Conservation (phyloP, 2,329 filamentous ascomycete genomes). For the Fusarium pseudograminearum region DNA sequence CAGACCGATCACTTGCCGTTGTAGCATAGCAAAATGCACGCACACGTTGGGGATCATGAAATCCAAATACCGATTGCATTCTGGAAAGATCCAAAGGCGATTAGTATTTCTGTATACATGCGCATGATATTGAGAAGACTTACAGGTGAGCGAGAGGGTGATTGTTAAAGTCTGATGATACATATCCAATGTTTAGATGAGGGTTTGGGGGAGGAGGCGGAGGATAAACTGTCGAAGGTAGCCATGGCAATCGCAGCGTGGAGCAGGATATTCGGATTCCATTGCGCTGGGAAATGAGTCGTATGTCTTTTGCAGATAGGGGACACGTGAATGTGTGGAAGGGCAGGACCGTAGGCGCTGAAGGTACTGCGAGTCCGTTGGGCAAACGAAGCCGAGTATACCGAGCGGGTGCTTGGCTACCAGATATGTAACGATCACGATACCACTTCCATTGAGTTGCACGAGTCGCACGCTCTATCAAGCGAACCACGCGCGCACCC, state of each 20-base stretch:
- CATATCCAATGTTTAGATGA: slow-evolving; percentile 90
- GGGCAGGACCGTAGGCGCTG: slow-evolving; percentile 92
- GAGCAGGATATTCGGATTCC: slow-evolving; percentile 92
- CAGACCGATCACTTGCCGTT: slow-evolving; percentile 87
- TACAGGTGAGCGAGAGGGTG: slow-evolving; percentile 92
- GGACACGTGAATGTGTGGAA: slow-evolving; percentile 99
- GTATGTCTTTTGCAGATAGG: slow-evolving; percentile 89
- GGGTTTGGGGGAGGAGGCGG: slow-evolving; percentile 86
- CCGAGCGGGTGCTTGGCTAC: slow-evolving; percentile 62
- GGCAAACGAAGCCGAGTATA: slow-evolving; percentile 84
- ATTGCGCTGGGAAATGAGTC: slow-evolving; percentile 94
- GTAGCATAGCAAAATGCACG: slow-evolving; percentile 97
- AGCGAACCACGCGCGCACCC: slow-evolving; percentile 83
- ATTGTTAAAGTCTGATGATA: slow-evolving; percentile 99
- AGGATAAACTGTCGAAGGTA: slow-evolving; percentile 82
- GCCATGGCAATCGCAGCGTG: slow-evolving; percentile 87
- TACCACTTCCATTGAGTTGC: slow-evolving; percentile 88
- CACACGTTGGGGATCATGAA: slow-evolving; percentile 80
- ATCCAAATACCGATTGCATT: slow-evolving; percentile 98
- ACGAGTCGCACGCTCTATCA: slow-evolving; percentile 87
- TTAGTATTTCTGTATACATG: slow-evolving; percentile 13
- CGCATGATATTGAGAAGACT: slow-evolving; percentile 44
- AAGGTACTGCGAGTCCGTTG: slow-evolving; percentile 77
- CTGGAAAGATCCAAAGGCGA: slow-evolving; percentile 48
- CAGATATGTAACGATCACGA: slow-evolving; percentile 78